Conservation (phyloP, 129 eudicot species). For the Flaveria sonorensis region DNA sequence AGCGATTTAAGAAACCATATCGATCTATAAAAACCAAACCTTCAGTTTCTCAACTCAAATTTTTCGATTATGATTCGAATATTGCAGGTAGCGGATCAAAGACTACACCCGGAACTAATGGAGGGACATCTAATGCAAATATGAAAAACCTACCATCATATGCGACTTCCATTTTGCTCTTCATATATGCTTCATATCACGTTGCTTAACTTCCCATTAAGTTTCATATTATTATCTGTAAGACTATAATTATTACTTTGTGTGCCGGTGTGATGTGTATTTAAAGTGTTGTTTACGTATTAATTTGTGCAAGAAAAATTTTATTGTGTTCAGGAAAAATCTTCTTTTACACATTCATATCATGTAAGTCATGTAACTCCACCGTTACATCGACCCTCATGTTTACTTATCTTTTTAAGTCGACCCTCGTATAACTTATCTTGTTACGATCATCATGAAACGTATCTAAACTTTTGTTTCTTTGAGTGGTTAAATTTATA, state of each 20-base stretch:
- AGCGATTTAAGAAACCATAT: neutral
- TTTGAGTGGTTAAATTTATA: neutral
- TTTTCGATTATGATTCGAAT: neutral
- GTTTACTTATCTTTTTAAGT: neutral
- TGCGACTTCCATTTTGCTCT: conserved; percentile 15
- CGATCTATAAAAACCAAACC: neutral
- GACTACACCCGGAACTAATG: conserved; percentile 34
- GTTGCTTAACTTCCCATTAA: conserved; percentile 2
- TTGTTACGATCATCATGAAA: neutral
- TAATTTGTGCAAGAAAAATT: neutral
- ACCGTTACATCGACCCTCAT: neutral
- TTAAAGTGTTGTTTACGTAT: conserved; percentile 9
- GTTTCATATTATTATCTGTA: neutral
- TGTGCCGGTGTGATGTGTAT: conserved; percentile 22
- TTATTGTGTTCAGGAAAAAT: neutral
- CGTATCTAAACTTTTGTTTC: too few relatives aligned
- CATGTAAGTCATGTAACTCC: neutral
- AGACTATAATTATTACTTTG: neutral
- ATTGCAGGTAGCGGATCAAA: conserved; percentile 30
- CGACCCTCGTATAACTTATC: neutral
- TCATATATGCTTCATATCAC: conserved; percentile 6
- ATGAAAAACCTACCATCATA: conserved; percentile 6
- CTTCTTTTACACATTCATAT: neutral
- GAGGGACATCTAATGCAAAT: conserved; percentile 6
- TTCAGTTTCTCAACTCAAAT: too few relatives aligned